Base-by-base conservation (phyloP, 1,284 basidiomycete species). In the Irpex sp. region DNA sequence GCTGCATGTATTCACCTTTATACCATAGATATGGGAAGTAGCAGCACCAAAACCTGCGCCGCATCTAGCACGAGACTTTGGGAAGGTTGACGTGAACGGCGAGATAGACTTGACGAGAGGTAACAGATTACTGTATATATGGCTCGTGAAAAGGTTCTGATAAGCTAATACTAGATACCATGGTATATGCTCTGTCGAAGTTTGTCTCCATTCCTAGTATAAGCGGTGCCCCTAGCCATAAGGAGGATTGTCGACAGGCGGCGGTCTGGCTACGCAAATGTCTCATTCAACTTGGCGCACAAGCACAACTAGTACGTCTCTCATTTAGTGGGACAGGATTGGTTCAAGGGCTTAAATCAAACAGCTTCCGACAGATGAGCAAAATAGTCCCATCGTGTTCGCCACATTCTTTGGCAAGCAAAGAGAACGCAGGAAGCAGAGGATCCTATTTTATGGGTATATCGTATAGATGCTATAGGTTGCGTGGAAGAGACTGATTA, bases 261-360 rank as follows among this genome's bases (percentile, higher is more conserved):
- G 95, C 94, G 1, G 89, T 95, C 50, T 94, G 94, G 86, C 77
- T 97, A 60, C 91, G 90, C 70, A 94, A 94, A 68, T 93, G 93
- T 68, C 77, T 98, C 19, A 83, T 83, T 3, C 92, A 95, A 73
- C 82, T 98, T 21, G 95, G 95, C 13, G 94, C 94, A 1, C 82
- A 88, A 21, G 85, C 93, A 0, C 80, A 83, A 19, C 76, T 96
- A 49, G 93, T 93, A 61, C 71, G 86, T 75, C 5, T 0, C 59
- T 26, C 4, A 49, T 15, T 47, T 7, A 43, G 62, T n/a, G 56
- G 11, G 4, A 51, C 4, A 15, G 1, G 3, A 8, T 4, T 51
- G 3, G 39, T 46, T 46, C n/a, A 6, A 51, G 19, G 6, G 19
- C 13, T 17, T 15, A 17, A 17, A 1, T 17, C 1, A 49, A 13